Conservation (phyloP, 2,329 filamentous ascomycete genomes). For the Aspergillus neoniger region DNA sequence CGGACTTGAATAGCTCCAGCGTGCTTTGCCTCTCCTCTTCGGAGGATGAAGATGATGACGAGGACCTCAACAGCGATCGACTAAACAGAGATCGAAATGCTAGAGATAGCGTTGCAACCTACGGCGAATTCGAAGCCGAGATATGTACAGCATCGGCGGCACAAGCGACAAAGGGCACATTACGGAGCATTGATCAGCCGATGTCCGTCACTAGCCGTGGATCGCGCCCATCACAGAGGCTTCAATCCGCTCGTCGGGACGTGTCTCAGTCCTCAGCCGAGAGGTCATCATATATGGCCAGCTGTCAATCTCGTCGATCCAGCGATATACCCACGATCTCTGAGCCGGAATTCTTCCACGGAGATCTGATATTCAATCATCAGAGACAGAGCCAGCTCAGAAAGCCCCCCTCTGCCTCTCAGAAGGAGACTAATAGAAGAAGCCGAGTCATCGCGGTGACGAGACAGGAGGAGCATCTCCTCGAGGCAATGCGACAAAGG, state of each 20-base stretch:
- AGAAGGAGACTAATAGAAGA: slow-evolving; percentile 39
- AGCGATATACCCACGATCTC: slow-evolving; percentile 37
- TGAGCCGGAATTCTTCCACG: slow-evolving; percentile 33
- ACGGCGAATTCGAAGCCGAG: slow-evolving; percentile 45
- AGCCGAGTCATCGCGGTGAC: slow-evolving; percentile 56
- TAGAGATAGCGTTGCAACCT: slow-evolving; percentile 44
- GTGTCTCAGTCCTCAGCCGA: slow-evolving; percentile 32
- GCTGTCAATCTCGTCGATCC: slow-evolving; percentile 31
- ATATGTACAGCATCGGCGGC: slow-evolving; percentile 46
- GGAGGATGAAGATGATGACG: slow-evolving; percentile 45
- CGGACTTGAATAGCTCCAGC: slow-evolving; percentile 48
- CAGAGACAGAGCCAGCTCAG: slow-evolving; percentile 17
- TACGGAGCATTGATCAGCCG: slow-evolving; percentile 33
- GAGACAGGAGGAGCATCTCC: slow-evolving; percentile 53
- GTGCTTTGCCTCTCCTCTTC: slow-evolving; percentile 54
- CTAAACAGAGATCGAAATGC: slow-evolving; percentile 18
- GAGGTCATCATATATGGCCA: slow-evolving; percentile 28
- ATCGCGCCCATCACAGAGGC: slow-evolving; percentile 26
- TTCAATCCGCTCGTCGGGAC: slow-evolving; percentile 22
- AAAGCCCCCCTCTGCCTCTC: slow-evolving; percentile 17
- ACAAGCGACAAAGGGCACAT: slow-evolving; percentile 32
- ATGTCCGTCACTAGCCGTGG: slow-evolving; percentile 29
- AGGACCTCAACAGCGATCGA: slow-evolving; percentile 20
- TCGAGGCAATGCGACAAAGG: slow-evolving; percentile 54
- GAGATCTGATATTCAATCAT: slow-evolving; percentile 26